These are phyloP conservation scores for Mallotus nudiflorus DNA, from an alignment of 345 rosid genomes.

Conservation along the genomic window DNA sequence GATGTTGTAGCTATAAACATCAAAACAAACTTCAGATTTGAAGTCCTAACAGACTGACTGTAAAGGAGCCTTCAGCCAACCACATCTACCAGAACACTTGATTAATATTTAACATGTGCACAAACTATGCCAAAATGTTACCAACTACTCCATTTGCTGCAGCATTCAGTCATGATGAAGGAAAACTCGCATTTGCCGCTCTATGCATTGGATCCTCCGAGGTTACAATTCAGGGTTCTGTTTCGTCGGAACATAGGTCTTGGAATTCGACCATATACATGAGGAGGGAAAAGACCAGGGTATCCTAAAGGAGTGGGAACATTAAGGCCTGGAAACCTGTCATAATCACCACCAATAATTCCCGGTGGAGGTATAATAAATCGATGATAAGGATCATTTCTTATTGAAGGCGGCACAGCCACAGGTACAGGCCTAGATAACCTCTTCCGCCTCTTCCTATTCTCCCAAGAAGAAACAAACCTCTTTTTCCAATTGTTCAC, in stretches of 20 bases:
- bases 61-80: neutral
- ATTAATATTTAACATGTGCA: neutral
- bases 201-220: conserved; percentile 31
- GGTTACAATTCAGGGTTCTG: conserved; percentile 36
- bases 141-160: neutral
- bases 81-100: neutral
- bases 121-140: neutral
- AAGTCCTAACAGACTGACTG: neutral
- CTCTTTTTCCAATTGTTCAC: conserved; percentile 45
- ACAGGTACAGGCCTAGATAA: neutral
- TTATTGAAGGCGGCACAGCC: neutral
- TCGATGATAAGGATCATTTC: conserved; percentile 37
- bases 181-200: neutral
- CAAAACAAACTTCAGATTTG: too few species aligned
- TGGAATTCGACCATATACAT: neutral
- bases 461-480: conserved; percentile 42
- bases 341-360: conserved; percentile 41
- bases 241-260: conserved; percentile 2
- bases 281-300: neutral
- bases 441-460: conserved; percentile 23
- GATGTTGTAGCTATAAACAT: too few species aligned
- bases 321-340: conserved; percentile 29
- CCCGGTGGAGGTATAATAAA: conserved; percentile 10
- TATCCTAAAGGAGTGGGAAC: conserved; percentile 17
- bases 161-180: neutral